Base-by-base conservation (phyloP, 495 filamentous ascomycete species). In the Tetracladium marchalianum region DNA sequence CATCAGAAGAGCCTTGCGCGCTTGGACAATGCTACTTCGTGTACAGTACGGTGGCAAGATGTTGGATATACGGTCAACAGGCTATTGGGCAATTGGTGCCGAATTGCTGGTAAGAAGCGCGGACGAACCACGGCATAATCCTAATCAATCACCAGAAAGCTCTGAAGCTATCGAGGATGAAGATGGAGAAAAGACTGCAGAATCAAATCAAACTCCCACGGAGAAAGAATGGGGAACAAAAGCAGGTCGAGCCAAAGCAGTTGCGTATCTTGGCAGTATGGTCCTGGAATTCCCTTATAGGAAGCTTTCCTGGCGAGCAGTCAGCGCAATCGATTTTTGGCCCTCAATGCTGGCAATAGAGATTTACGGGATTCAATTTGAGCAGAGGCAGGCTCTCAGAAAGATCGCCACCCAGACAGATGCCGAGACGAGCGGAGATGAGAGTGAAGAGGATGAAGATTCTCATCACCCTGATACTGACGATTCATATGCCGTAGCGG, bases 11-110 rank as follows among this genome's bases (percentile, higher is more conserved):
- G 82, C 82, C 2, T 71, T 72, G 24, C 67, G 77, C 55, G 80
- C 81, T 12, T 84, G 77, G 78, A 75, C 72, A 6, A 59, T 85
- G 57, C 61, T 85, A 18, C 55, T 86, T 34, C 72, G 81, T 17
- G 69, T 75, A 39, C 66, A 77, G 38, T 56, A 73, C 18, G 55
- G 56, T 39, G 75, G 80, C 1, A 55, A 55, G 11, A 55, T 61
- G n/a, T 53, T 80, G 16, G 79, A 85, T 61, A 58, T 78, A 2
- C 67, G 80, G 27, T 63, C 41, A 15, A 68, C 70, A 45, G 71
- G 66, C 7, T 63, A 75, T 46, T 87, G 82, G 82, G 80, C 79
- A 11, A 74, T 87, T 37, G 82, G 81, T 19, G 81, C 81, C 12
- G 82, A 86, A 53, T 67, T 87, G 37, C 56, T 85, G 39, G 66